Conservation (phyloP, 768 basidiomycete genomes). For the Suillus placidus region DNA sequence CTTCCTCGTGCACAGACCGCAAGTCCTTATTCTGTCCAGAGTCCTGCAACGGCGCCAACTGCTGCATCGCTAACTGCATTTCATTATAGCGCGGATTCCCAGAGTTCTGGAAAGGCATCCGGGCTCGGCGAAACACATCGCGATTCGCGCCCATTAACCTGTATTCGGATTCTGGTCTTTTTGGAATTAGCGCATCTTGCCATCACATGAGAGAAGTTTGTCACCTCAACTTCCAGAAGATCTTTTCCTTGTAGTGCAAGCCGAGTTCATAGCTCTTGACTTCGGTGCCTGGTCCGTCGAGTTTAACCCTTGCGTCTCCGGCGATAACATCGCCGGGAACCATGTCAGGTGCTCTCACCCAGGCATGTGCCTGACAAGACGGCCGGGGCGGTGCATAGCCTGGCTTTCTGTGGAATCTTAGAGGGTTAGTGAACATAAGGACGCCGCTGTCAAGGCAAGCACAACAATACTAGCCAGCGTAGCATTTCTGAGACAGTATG, state of each 20-base stretch:
- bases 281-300: neutral
- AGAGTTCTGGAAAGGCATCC: too few relatives aligned
- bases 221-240: constrained; percentile 1
- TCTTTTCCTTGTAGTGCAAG: constrained; percentile 8
- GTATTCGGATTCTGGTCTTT: too few relatives aligned
- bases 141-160: too few relatives aligned
- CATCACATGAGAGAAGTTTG: neutral
- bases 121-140: too few relatives aligned
- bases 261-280: neutral
- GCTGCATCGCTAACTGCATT: neutral
- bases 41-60: neutral
- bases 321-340: neutral
- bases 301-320: constrained; percentile 7
- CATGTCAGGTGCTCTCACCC: constrained; percentile 10
- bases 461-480: neutral
- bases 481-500: neutral
- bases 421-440: neutral
- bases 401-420: neutral
- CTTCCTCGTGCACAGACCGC: constrained; percentile 24
- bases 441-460: neutral
- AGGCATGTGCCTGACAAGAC: constrained; percentile 4
- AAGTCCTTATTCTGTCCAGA: constrained; percentile 10
- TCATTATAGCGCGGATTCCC: neutral
- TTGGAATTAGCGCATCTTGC: too few relatives aligned
- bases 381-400: neutral